Conservation (phyloP, 1,284 basidiomycete species). For the Cryptococcus sp. region DNA sequence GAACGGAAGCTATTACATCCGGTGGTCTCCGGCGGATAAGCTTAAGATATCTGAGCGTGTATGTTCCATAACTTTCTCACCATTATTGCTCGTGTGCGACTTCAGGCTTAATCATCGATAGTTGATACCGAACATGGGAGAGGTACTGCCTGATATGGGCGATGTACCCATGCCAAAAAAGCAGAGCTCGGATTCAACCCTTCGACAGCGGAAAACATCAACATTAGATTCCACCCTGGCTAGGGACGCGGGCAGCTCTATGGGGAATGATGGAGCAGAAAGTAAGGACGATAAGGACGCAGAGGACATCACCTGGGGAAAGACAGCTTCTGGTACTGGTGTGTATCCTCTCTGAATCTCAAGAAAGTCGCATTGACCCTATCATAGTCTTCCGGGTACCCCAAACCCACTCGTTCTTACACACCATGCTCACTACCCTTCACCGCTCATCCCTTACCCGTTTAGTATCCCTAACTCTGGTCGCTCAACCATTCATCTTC, state of each 20-base stretch:
- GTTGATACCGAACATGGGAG: no score
- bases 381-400: constrained; percentile 83
- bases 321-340: constrained; percentile 79
- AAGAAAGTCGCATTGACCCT: neutral
- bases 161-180: neutral
- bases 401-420: constrained; percentile 90
- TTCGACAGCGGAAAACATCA: constrained; percentile 14
- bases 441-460: constrained; percentile 90
- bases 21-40: no score
- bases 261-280: neutral
- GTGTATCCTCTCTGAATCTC: constrained; percentile 23
- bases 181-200: constrained; percentile 1
- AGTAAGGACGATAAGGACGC: constrained; percentile 7
- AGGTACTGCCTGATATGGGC: no score
- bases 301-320: constrained; percentile 72
- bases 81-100: no score
- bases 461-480: constrained; percentile 73
- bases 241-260: neutral
- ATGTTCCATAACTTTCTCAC: no score
- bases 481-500: constrained; percentile 74
- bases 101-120: no score
- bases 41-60: no score
- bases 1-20: no score
- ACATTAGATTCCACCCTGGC: neutral
- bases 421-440: constrained; percentile 80